Evolutionary conservation across 805 yeast species (phyloP).

Genomic region (Saturnispora gosingensis): DNA sequence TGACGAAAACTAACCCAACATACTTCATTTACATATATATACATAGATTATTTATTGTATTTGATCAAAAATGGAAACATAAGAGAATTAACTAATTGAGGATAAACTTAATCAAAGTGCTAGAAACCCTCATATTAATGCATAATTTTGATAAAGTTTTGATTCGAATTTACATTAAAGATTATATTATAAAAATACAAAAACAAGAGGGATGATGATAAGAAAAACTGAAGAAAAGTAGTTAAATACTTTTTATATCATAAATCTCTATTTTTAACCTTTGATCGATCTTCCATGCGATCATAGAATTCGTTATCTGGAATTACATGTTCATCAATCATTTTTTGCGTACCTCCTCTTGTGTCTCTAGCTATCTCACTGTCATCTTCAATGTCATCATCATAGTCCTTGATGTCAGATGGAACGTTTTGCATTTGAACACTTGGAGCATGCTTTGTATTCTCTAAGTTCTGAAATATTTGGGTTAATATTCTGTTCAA

Average conservation of each 20-base stretch:
- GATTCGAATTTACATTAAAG: not conserved
- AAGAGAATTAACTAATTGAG: no score
- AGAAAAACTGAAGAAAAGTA: not conserved
- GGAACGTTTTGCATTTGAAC: constrained; percentile 91
- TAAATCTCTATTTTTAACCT: constrained; percentile 14
- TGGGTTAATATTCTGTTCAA: constrained; percentile 74
- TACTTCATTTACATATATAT: not conserved
- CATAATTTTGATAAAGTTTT: not conserved
- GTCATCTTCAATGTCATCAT: constrained; percentile 77
- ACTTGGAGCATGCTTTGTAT: constrained; percentile 94
- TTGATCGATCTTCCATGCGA: constrained; percentile 40
- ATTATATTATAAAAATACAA: not conserved
- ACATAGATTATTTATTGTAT: not conserved
- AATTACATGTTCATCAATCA: constrained; percentile 65
- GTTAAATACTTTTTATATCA: not conserved
- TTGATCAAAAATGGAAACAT: not conserved
- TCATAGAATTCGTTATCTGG: constrained; percentile 75
- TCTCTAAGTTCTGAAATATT: constrained; percentile 68
- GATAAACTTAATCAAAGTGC: no score
- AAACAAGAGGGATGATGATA: not conserved
- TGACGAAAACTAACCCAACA: not conserved
- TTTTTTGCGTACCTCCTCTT: constrained; percentile 82
- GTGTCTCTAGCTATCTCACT: constrained; percentile 70
- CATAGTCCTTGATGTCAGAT: constrained; percentile 74
- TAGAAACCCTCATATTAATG: not conserved